A percentile compares a stretch with the other conserved stretches of the same genome.
Evolutionary conservation across 139 green algal genomes (phyloP).

Genomic region (Eudorina sp.): DNA sequence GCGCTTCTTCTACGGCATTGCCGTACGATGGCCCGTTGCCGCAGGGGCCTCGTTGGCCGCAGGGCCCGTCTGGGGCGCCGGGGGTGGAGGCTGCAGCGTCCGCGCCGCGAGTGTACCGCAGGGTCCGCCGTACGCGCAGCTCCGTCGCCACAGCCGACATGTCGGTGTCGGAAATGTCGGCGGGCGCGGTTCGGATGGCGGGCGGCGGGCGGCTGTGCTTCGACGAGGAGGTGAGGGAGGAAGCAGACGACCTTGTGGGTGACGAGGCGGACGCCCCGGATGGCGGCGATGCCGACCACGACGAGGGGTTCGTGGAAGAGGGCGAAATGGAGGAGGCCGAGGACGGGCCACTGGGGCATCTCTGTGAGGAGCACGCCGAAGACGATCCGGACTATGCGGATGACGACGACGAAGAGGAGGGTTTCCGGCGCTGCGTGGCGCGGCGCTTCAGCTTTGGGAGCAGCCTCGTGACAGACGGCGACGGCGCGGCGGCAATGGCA

Average conservation of each 20-base stretch:
- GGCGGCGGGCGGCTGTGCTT: neutral
- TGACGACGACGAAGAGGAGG: neutral
- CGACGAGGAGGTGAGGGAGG: neutral
- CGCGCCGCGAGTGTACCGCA: neutral
- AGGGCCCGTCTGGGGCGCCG: neutral
- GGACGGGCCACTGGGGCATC: neutral
- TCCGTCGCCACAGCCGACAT: constrained; percentile 7
- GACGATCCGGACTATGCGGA: neutral
- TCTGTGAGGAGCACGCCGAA: neutral
- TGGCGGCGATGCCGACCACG: neutral
- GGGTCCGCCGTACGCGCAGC: neutral
- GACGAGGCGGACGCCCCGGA: neutral
- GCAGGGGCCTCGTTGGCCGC: neutral
- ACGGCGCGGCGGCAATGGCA: neutral
- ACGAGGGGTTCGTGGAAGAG: neutral
- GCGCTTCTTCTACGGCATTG: neutral
- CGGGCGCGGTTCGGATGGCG: neutral
- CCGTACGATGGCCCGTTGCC: neutral
- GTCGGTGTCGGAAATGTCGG: neutral
- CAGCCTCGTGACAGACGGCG: constrained; percentile 12
- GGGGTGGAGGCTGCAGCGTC: neutral
- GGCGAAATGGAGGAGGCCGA: neutral
- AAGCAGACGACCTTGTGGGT: neutral
- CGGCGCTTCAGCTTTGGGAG: constrained; percentile 43
- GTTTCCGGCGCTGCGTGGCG: neutral